phyloP scores from a whole-genome alignment of 2,329 filamentous ascomycete genomes.

The Sclerotinia sclerotiorum region DNA sequence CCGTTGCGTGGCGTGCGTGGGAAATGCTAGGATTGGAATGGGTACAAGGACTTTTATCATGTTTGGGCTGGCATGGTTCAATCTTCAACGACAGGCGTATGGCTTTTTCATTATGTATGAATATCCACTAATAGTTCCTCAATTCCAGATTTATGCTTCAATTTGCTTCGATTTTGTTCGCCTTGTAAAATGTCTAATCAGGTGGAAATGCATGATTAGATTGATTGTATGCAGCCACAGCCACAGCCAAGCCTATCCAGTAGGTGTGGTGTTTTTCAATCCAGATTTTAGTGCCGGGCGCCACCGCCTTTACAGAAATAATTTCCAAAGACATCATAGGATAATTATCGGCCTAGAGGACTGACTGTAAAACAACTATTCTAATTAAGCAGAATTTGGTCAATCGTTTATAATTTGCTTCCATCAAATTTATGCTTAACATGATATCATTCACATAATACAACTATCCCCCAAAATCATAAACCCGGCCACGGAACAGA shows the following conservation, averaged over 20 bases:
- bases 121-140: conserved; percentile 30
- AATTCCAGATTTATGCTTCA: conserved; percentile 13
- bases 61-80: conserved; percentile 25
- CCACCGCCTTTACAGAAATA: conserved; percentile 18
- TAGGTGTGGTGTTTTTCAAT: neutral
- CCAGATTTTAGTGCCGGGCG: conserved; percentile 5
- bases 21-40: conserved; percentile 22
- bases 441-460: conserved; percentile 17
- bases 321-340: conserved; percentile 17
- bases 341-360: neutral
- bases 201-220: neutral
- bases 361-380: neutral
- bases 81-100: conserved; percentile 35
- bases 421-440: conserved; percentile 6
- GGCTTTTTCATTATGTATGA: conserved; percentile 32
- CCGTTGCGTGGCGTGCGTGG: neutral
- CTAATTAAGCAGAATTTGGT: conserved; percentile 4
- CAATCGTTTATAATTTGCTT: conserved; percentile 3
- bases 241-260: no score
- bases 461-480: neutral
- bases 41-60: conserved; percentile 23
- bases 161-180: neutral
- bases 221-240: neutral
- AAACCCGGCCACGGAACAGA: neutral
- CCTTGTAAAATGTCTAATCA: neutral